Evolutionary conservation across 2,329 filamentous ascomycete genomes (phyloP).

Genomic region (Blumeria hordei): DNA sequence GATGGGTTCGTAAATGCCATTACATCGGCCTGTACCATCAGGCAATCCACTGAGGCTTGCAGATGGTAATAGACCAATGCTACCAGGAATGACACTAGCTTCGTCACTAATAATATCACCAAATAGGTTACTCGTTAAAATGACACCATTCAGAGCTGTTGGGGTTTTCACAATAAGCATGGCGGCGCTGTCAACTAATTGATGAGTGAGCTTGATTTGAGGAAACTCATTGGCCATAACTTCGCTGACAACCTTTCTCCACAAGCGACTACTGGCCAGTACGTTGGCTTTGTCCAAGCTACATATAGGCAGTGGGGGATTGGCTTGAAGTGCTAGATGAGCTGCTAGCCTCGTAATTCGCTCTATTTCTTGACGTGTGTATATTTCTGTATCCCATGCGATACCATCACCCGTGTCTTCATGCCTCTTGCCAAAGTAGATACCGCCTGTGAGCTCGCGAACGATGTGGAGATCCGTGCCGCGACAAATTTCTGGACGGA

Average conservation of each 20-base stretch:
- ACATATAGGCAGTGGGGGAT: constrained; percentile 58
- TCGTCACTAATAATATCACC: constrained; percentile 94
- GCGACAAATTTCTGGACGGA: constrained; percentile 65
- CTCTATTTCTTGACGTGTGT: constrained; percentile 67
- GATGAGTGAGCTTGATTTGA: constrained; percentile 59
- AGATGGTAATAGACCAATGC: constrained; percentile 66
- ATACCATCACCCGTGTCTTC: constrained; percentile 52
- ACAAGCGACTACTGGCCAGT: constrained; percentile 68
- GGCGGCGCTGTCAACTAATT: constrained; percentile 87
- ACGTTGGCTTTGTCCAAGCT: constrained; percentile 94
- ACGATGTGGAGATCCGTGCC: constrained; percentile 85
- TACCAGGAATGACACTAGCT: constrained; percentile 81
- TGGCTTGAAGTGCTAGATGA: constrained; percentile 51
- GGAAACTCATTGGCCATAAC: constrained; percentile 77
- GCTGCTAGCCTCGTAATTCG: constrained; percentile 64
- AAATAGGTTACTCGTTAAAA: constrained; percentile 84
- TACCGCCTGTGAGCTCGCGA: constrained; percentile 73
- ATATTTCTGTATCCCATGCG: constrained; percentile 70
- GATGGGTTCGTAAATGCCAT: constrained; percentile 94
- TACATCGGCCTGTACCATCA: constrained; percentile 61
- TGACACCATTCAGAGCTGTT: constrained; percentile 61
- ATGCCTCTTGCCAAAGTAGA: constrained; percentile 82
- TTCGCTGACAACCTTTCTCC: constrained; percentile 70
- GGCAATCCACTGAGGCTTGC: constrained; percentile 72
- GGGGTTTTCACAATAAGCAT: constrained; percentile 98